Evolutionary conservation across 352 stramenopile species (phyloP), one percentile per base, ranked within the genome.

Genomic region (Phytophthora crassamura): DNA sequence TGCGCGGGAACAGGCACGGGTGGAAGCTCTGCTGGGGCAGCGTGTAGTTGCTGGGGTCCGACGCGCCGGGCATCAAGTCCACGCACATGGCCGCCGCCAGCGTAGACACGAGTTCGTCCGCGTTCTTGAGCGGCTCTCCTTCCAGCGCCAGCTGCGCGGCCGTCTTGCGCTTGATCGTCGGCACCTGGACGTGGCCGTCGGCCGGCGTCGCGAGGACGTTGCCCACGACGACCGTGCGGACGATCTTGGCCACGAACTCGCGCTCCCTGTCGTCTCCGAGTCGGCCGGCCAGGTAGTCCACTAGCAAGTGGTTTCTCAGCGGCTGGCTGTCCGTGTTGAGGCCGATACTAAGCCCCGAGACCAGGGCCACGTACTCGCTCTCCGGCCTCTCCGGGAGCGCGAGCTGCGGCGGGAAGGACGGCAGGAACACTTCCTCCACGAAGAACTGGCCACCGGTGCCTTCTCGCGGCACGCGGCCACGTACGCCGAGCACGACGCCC

Each of bases 21-120:
- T 99, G 96, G 32, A 99, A 84, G 12, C 95, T 97, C 69, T 98
- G 90, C 75, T 99, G 97, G 10, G 96, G 96, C 69, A 98, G 84
- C 42, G 82, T 78, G 55, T 90, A 88, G 65, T 91, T 93, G 64
- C 82, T 97, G 2, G 95, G 96, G 72, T 98, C 96, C 35, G 74
- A 78, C 20, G 73, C 67, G 25, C 94, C 93, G 1, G 95, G 95
- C 74, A 98, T 89, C 22, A 98, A 69, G 63, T 98, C 96, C 7
- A 98, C 80, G n/a, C 89, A 86, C 75, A 98, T 91, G 48, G 81
- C 79, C 5, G 77, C 70, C 6, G 88, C 82, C 7, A 96, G 68
- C 10, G 81, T 81, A 0, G 88, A 88, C 53, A 97, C 68, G 33
- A 88, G n/a, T 39, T 87, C 71, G 65, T 97, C 90, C 10, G 82